Evolutionary conservation across 768 basidiomycete species (phyloP), one percentile per base, ranked within the genome.

Genomic region (Punctularia strigosozonata): DNA sequence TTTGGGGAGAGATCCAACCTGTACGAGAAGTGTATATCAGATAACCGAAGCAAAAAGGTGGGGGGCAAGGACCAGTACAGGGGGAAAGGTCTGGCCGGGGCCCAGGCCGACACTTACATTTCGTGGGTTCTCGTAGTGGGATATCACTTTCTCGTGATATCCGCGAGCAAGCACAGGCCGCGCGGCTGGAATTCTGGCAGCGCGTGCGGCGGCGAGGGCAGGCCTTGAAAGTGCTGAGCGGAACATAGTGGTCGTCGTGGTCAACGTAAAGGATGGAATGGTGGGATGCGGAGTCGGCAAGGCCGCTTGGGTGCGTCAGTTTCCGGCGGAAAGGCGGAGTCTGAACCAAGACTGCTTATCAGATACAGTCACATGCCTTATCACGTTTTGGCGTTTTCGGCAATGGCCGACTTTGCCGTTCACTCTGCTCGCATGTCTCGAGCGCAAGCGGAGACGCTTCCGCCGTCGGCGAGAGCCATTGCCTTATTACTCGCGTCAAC

Each of bases 1-100:
- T 64, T 98, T 98, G 50, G 88, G 85, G 50, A 99, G 75, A 40
- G 90, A 94, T 45, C 95, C 95, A 21, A 99, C 94, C 94, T 99
- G 42, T 8, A 48, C 6, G 18, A 38, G 39, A 50, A 51, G 51
- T 45, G 55, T 50, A 64, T 74, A 80, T 81, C 77, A 79, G 77
- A 73, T 73, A 72, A 50, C 68, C 46, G 35, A 18, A 26, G 42
- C 41, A 44, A 45, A 46, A 60, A n/a, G n/a, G n/a, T n/a, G n/a
- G n/a, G 58, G 56, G 47, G 51, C 40, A 42, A 31, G 49, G 56
- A 60, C 63, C 46, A 50, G 54, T 49, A 45, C 47, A 54, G 48
- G 44, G 31, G 19, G 15, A 14, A 31, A 18, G 8, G 10, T 3
- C 7, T 15, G 3, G 8, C 33, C 13, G 10, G 10, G 33, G 20